Evolutionary conservation across 495 filamentous ascomycete genomes (phyloP), one percentile per base, ranked within the genome.

Genomic region (Penicillium egyptiacum): DNA sequence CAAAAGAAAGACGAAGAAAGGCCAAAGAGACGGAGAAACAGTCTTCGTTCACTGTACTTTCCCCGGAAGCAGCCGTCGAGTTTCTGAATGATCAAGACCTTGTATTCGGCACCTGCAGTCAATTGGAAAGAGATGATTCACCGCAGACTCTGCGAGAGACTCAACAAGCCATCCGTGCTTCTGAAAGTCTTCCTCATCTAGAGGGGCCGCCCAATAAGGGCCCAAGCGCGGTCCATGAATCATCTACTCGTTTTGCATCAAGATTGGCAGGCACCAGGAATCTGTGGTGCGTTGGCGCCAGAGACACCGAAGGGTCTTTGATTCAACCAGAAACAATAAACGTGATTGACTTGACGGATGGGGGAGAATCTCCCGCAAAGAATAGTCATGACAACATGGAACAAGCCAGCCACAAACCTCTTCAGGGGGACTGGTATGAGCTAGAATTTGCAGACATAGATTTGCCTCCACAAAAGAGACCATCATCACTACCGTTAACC

Each of bases 101-200:
- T 58, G 72, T 96, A 2, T 98, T 98, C 69, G 93, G 92, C 16
- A 96, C 91, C 1, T 95, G 88, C 17, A 96, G 92, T 70, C 93
- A 98, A 69, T 74, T 98, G 17, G 88, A 88, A 46, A 78, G 79
- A 51, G 88, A 90, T 37, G 85, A 91, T 48, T 90, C 90, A 0
- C 88, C 89, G 3, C 77, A 79, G 3, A 79, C 84, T 5, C 73
- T 92, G 4, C 79, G 82, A 49, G 83, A 92, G 48, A 74, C 88
- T 33, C 89, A 92, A 54, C 70, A 81, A 61, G 88, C 89, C 17
- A 86, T 93, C 56, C 76, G 75, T 55, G 77, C 79, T 49, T 93
- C 90, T 0, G 78, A 81, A 53, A 63, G 46, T 9, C 48, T 61
- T 42, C 20, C 48, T 3, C 46, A 47, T 16, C 31, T 31, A 33